Conservation (phyloP, 306 rosid species). For the Vigna unguiculata region DNA sequence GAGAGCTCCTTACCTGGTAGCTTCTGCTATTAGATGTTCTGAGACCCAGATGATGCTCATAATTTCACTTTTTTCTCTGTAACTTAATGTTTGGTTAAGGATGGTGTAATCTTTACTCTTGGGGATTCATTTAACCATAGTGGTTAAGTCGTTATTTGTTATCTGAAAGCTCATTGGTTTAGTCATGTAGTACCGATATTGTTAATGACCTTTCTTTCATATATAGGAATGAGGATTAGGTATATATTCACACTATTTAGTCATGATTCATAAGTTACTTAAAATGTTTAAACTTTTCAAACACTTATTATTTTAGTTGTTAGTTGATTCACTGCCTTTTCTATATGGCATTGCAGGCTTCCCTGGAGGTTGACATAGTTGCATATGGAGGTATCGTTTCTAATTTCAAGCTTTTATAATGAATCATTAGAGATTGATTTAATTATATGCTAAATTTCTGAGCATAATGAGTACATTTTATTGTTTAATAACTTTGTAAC, state of each 20-base stretch:
- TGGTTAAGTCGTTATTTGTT: slow-evolving; percentile 1
- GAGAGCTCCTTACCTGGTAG: neutral
- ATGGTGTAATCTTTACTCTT: neutral
- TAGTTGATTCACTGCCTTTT: slow-evolving; percentile 28
- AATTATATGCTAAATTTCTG: slow-evolving; percentile 18
- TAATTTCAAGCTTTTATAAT: neutral
- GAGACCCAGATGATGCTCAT: neutral
- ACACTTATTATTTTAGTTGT: neutral
- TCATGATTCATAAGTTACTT: slow-evolving; percentile 8
- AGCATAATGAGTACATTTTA: slow-evolving; percentile 15
- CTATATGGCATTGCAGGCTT: slow-evolving; percentile 62
- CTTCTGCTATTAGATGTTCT: slow-evolving; percentile 2
- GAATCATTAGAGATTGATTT: slow-evolving; percentile 12
- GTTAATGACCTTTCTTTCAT: neutral
- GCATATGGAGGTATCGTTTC: slow-evolving; percentile 84
- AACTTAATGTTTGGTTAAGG: neutral
- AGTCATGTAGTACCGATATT: neutral
- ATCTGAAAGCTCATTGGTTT: neutral
- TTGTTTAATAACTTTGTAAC: slow-evolving; percentile 38
- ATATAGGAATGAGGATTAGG: neutral
- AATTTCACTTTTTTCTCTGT: neutral
- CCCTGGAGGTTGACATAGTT: slow-evolving; percentile 80
- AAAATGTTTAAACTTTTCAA: neutral
- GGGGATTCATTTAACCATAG: neutral
- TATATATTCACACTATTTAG: neutral